A percentile compares a stretch with the other conserved stretches of the same genome.
These are phyloP conservation scores for Sergeia podlipaevii DNA, from an alignment of 208 protist genomes.

Conservation along the genomic window DNA sequence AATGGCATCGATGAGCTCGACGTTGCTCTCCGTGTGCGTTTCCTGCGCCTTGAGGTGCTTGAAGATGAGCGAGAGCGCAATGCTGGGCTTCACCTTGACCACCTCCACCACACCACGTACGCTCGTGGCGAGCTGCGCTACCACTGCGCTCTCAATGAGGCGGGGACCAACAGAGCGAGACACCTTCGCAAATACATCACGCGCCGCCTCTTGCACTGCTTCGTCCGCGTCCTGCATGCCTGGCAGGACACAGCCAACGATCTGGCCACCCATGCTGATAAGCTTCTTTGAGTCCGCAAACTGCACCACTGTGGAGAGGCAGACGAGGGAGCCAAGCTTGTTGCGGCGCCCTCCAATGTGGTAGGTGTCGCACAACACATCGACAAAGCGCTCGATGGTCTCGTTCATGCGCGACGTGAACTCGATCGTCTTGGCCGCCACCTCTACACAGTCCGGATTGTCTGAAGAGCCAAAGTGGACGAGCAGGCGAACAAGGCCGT, in stretches of 20 bases:
- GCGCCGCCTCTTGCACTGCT: slow-evolving; percentile 73
- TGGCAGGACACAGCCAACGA: slow-evolving; percentile 84
- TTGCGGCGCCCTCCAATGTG: slow-evolving; percentile 47
- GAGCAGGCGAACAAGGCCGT: slow-evolving; percentile 62
- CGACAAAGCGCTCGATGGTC: slow-evolving; percentile 81
- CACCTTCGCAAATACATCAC: slow-evolving; percentile 76
- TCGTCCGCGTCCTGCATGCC: slow-evolving; percentile 84
- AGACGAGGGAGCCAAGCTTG: slow-evolving; percentile 70
- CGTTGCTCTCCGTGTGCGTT: slow-evolving; percentile 47
- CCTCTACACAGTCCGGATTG: slow-evolving; percentile 83
- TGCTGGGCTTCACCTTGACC: slow-evolving; percentile 83
- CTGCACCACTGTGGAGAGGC: slow-evolving; percentile 62
- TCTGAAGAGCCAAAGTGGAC: slow-evolving; percentile 67
- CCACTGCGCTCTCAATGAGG: slow-evolving; percentile 81
- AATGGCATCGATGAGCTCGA: slow-evolving; percentile 78
- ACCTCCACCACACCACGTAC: slow-evolving; percentile 88
- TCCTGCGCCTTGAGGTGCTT: slow-evolving; percentile 48
- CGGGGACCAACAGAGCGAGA: slow-evolving; percentile 65
- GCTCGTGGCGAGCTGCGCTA: slow-evolving; percentile 79
- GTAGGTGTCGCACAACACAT: slow-evolving; percentile 64
- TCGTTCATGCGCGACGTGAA: slow-evolving; percentile 86
- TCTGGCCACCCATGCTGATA: slow-evolving; percentile 72
- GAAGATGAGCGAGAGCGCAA: slow-evolving; percentile 82
- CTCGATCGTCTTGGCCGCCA: slow-evolving; percentile 82
- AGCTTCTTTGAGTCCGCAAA: slow-evolving; percentile 71